These are phyloP conservation scores for Metarhizium humberi DNA, from an alignment of 2,329 filamentous ascomycete genomes.

Conservation along the genomic window DNA sequence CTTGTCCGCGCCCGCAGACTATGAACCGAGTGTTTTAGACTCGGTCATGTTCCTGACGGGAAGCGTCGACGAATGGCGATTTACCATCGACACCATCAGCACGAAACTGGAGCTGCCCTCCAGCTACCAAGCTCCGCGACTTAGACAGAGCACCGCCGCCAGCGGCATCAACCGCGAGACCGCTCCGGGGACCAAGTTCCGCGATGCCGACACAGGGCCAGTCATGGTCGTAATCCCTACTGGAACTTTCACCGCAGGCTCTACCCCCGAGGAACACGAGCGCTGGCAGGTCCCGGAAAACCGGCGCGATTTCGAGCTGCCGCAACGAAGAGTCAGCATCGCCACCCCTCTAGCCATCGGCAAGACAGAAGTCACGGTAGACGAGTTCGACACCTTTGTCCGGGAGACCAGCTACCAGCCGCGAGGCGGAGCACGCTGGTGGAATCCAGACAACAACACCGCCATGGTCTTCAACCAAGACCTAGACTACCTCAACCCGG, in stretches of 20 bases:
- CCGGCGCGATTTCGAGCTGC: slow-evolving; percentile 3
- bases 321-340: slow-evolving; percentile 6
- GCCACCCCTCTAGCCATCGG: slow-evolving; percentile 7
- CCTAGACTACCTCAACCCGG: slow-evolving; percentile 6
- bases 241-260: slow-evolving; percentile 5
- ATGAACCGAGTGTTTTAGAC: slow-evolving; percentile 1
- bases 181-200: slow-evolving; percentile 5
- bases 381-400: slow-evolving; percentile 7
- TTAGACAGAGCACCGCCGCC: not conserved
- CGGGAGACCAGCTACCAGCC: slow-evolving; percentile 5
- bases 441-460: not conserved
- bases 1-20: not conserved
- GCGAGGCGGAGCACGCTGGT: slow-evolving; percentile 10
- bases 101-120: slow-evolving; percentile 1
- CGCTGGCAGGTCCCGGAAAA: slow-evolving; percentile 4
- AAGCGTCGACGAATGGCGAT: slow-evolving; percentile 7
- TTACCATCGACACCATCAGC: slow-evolving; percentile 2
- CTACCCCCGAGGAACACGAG: slow-evolving; percentile 5
- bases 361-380: slow-evolving; percentile 6
- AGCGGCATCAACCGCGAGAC: not conserved
- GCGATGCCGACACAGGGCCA: not conserved
- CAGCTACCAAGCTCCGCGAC: not conserved
- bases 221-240: slow-evolving; percentile 9
- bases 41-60: slow-evolving; percentile 1
- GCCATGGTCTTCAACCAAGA: slow-evolving; percentile 7